Base-by-base conservation (phyloP, 768 basidiomycete genomes). In the Russula compacta region DNA sequence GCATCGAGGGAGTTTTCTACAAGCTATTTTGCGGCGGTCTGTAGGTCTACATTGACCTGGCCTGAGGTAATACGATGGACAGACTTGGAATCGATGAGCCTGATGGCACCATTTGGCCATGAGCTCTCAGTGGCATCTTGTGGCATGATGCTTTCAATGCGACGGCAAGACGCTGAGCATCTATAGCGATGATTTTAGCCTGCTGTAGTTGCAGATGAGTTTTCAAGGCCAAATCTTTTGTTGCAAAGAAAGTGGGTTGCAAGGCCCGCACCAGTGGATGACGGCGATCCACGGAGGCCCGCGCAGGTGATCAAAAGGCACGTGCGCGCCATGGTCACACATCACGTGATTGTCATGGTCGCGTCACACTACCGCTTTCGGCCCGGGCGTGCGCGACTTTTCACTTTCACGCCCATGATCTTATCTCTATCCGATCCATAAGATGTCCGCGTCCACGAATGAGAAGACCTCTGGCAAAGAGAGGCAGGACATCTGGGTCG, bases 1-100 rank as follows among this genome's bases (percentile, higher is more conserved):
- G 97, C 94, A 71, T 99, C 97, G 33, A 98, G 75, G 60, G 92
- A 90, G 71, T 99, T 99, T 74, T 99, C 97, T 2, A 99, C 82
- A 9, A 98, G 83, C 72, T 99, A 97, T 71, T 98, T 99, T 60
- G 98, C 86, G 1, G 93, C 92, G 0, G 89, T 90, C 70, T 94
- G 92, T 0, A 98, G 81, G 71, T 97, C 93, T 32, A 95, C 79
- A 1, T 98, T 89, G 49, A 98, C 95, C 71, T 98, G 97, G 2
- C 95, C 95, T 2, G 92, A 92, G 0, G 94, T 90, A 56, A 99
- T 90, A 56, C 83, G 79, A 71, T 98, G 97, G 10, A 95, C 78
- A 3, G 94, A 90, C 5, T 79, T 73, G 3, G 75, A 73, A 68
- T 95, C 92, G 65, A 98, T 93, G 5, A 86, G 77, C 42, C 72